Base-by-base conservation (phyloP, 179 eudicot genomes). In the Gypsophila paniculata region DNA sequence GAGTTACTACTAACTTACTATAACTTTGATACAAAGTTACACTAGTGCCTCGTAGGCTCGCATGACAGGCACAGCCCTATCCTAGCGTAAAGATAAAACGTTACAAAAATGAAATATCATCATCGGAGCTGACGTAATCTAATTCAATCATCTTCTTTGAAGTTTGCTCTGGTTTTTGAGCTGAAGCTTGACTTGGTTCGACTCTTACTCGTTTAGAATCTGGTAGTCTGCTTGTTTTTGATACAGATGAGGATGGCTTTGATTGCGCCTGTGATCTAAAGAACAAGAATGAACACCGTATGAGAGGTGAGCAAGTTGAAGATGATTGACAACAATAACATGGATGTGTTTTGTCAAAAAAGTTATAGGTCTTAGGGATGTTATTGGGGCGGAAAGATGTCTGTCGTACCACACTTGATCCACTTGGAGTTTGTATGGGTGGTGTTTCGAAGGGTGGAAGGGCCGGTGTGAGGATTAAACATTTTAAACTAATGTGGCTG, bases 121-220 rank as follows among this genome's bases (percentile, higher is more conserved):
- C 98, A 69, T 93, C 98, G 49, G 97, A 93, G 83, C 98, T 93
- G 54, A 80, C 62, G 71, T 84, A 80, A 0, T 91, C 91, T 54
- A 93, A 71, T 77, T 93, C 97, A 75, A 91, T 89, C 88, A 89
- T 83, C 81, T 93, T 93, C 61, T 66, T 83, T n/a, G 75, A 69
- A 68, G 65, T 80, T 71, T 83, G 74, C 49, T 81, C 79, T 51
- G 34, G 68, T 79, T 86, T 78, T 62, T 77, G 78, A n/a, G 82
- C 58, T 69, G 81, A 53, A 68, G 80, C 72, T 70, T 81, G 68
- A 38, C 52, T 66, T 48, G 77, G 75, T 70, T 84, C 91, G 12
- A 75, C 57, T 76, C 85, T 91, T 61, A 53, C 63, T 82, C 87
- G 88, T 71, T 93, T 91, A 67, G 86, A 78, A 86, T 76, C 82